Evolutionary conservation across 305 asterid genomes (phyloP).

Genomic region (Withania somnifera): DNA sequence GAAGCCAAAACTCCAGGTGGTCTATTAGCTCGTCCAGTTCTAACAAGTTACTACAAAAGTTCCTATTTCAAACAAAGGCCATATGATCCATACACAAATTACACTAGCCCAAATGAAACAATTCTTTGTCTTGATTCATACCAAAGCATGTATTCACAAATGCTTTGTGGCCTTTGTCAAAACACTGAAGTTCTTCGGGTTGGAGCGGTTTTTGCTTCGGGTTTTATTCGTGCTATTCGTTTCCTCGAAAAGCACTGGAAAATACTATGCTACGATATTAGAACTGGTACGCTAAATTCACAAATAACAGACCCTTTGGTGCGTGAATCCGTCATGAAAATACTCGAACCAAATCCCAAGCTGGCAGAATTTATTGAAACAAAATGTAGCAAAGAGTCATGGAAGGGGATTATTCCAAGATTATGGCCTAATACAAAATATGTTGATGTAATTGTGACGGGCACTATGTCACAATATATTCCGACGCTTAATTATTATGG

Average conservation of each 20-base stretch:
- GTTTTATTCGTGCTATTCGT: slow-evolving; percentile 1
- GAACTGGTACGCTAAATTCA: not conserved
- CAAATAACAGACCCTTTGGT: not conserved
- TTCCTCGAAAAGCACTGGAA: slow-evolving; percentile 17
- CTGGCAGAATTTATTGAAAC: slow-evolving; percentile 2
- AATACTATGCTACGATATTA: not conserved
- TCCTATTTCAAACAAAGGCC: not conserved
- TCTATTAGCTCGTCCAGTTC: not conserved
- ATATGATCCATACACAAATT: slow-evolving; percentile 1
- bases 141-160: slow-evolving; percentile 13
- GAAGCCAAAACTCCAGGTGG: slow-evolving; percentile 13
- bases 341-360: slow-evolving; percentile 2
- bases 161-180: slow-evolving; percentile 13
- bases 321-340: not conserved
- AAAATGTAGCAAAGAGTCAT: not conserved
- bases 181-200: slow-evolving; percentile 2
- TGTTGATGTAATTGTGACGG: slow-evolving; percentile 8
- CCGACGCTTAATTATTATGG: slow-evolving; percentile 4
- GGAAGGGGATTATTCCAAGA: slow-evolving; percentile 15
- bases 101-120: slow-evolving; percentile 13
- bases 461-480: slow-evolving; percentile 17
- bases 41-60: slow-evolving; percentile 3
- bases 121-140: slow-evolving; percentile 7
- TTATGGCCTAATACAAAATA: slow-evolving; percentile 10
- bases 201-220: slow-evolving; percentile 11